Evolutionary conservation across 352 stramenopile genomes (phyloP), one percentile per base, ranked within the genome.

Genomic region (Globisporangium nunn): DNA sequence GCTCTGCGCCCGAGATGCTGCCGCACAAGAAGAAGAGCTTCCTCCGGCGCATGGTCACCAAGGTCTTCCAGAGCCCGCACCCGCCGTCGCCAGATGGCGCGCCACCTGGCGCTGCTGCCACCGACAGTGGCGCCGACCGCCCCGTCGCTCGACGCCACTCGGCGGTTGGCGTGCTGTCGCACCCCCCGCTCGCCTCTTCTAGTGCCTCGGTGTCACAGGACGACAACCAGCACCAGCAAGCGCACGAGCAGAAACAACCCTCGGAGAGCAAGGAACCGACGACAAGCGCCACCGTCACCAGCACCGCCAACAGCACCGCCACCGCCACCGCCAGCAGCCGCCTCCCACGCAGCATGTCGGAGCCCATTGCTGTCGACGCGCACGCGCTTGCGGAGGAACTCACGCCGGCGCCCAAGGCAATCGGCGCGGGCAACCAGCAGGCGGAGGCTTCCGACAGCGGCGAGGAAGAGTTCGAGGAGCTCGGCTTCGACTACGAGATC

Each of bases 391-490:
- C 14, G 4, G 40, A 46, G 15, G 4, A 17, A 11, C 44, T 49
- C 10, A 31, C 18, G 18, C 44, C 44, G 23, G 40, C 40, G 40
- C 1, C 37, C 37, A 12, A 12, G 37, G 15, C 37, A 12, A 10
- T 43, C 11, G 40, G 4, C 40, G 40, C 6, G 4, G 44, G 44
- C 18, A 49, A 49, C 11, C 44, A 49, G 28, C n/a, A 49, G n/a
- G n/a, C 44, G 10, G 44, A 49, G n/a, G 44, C 4, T 18, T 11
- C 8, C n/a, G 44, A 49, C 3, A 18, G 44, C n/a, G 44, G 23
- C 44, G 41, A 52, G n/a, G 56, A 56, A 7, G 17, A 40, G n/a
- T 62, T 62, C 30, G 57, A 62, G 49, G 57, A 62, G 50, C 35
- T 52, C 50, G 41, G 37, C 29, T 52, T 50, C 17, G 37, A 54